These are phyloP conservation scores for Chenopodium quinoa DNA, from an alignment of 148 eudicot species.

Conservation along the genomic window DNA sequence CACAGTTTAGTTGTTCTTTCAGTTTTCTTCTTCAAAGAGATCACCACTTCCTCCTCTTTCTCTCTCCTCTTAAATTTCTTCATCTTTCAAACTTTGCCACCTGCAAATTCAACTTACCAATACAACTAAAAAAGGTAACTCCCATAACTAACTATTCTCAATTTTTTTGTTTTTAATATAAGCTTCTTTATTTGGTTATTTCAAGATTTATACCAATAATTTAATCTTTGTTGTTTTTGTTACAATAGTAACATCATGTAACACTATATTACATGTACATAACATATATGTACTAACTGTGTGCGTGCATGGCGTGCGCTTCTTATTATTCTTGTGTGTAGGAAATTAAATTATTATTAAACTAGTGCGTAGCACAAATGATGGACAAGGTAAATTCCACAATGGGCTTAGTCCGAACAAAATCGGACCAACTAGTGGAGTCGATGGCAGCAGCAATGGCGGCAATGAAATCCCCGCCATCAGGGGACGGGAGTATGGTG, in stretches of 20 bases:
- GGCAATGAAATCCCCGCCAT: conserved; percentile 39
- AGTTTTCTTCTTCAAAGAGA: conserved; percentile 20
- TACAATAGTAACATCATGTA: background rate
- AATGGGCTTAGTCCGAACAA: conserved; percentile 52
- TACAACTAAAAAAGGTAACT: background rate
- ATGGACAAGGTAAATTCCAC: conserved; percentile 55
- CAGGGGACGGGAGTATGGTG: conserved; percentile 15
- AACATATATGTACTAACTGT: background rate
- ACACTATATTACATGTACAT: background rate
- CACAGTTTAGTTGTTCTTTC: conserved; percentile 4
- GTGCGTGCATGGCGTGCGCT: background rate
- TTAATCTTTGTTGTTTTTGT: too few species aligned
- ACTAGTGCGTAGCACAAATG: conserved; percentile 1
- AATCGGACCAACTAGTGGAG: conserved; percentile 73
- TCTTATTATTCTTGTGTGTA: background rate
- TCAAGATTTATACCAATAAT: too few species aligned
- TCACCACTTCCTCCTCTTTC: conserved; percentile 7
- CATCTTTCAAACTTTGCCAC: background rate
- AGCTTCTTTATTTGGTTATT: too few species aligned
- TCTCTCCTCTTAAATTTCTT: background rate
- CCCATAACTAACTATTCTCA: too few species aligned
- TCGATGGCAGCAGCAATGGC: conserved; percentile 50
- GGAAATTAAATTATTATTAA: background rate
- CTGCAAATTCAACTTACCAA: background rate
- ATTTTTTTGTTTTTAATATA: too few species aligned